Conservation (phyloP, 768 basidiomycete species). For the Hydnum rufescens region DNA sequence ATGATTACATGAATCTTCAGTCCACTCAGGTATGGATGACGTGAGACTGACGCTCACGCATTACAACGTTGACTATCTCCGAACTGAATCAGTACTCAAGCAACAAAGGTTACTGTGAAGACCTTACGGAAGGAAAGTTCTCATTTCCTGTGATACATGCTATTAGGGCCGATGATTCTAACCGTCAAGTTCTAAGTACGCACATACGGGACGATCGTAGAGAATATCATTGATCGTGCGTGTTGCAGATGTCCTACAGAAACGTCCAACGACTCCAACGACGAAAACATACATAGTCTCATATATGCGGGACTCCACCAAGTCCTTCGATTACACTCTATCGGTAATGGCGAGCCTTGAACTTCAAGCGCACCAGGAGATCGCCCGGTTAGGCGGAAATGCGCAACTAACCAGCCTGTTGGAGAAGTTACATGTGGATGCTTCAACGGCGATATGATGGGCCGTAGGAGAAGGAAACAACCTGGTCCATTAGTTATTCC, state of each 20-base stretch:
- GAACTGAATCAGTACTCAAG: conserved; percentile 40
- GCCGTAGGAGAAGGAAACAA: too few relatives aligned
- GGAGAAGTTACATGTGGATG: conserved; percentile 4
- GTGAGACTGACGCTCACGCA: background rate
- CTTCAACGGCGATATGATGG: background rate
- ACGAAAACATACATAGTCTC: conserved; percentile 63
- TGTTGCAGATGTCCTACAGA: conserved; percentile 66
- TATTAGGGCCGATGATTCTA: conserved; percentile 55
- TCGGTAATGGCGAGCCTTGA: conserved; percentile 48
- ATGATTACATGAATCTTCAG: conserved; percentile 91
- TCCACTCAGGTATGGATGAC: conserved; percentile 42
- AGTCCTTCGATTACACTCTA: conserved; percentile 76
- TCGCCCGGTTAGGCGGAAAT: conserved; percentile 63
- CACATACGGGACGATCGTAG: conserved; percentile 8
- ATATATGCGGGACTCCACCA: conserved; percentile 56
- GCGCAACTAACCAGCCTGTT: conserved; percentile 24
- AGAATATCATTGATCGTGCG: background rate
- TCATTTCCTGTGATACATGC: conserved; percentile 90
- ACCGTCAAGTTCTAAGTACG: conserved; percentile 70
- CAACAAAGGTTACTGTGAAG: conserved; percentile 51
- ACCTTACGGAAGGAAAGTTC: conserved; percentile 92
- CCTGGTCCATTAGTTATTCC: too few relatives aligned
- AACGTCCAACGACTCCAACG: conserved; percentile 62
- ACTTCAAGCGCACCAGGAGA: conserved; percentile 44
- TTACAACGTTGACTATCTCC: background rate